Percentiles rank a stretch among this genome's conserved stretches.
These are phyloP conservation scores for Escallonia herrerae DNA, from an alignment of 129 eudicot species.

Conservation along the genomic window DNA sequence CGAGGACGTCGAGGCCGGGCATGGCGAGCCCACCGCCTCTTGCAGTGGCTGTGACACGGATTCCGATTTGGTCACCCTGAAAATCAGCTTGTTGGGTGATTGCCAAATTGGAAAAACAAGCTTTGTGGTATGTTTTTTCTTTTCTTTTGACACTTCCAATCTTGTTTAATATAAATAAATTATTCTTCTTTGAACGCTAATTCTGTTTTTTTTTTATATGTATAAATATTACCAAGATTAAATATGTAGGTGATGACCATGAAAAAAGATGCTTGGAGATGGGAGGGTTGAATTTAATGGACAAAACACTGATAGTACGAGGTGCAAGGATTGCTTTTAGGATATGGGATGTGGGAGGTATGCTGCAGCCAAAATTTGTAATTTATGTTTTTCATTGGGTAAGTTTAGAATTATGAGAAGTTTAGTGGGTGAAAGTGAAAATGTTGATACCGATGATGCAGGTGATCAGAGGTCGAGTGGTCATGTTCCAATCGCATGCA, in stretches of 20 bases:
- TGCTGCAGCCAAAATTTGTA: background rate
- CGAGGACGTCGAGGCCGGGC: conserved; percentile 16
- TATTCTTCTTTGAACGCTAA: background rate
- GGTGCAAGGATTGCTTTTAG: conserved; percentile 81
- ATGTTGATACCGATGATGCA: conserved; percentile 13
- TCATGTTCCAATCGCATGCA: conserved; percentile 92
- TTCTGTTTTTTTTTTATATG: background rate
- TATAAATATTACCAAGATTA: conserved; percentile 41
- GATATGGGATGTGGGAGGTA: conserved; percentile 97
- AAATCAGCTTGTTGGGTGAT: conserved; percentile 73
- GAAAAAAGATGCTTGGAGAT: conserved; percentile 60
- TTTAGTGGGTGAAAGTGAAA: background rate
- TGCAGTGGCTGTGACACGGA: conserved; percentile 49
- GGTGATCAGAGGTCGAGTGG: conserved; percentile 70
- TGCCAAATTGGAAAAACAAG: conserved; percentile 72
- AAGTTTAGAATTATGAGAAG: background rate
- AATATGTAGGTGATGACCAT: conserved; percentile 79
- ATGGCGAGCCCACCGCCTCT: conserved; percentile 22
- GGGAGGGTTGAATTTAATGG: conserved; percentile 78
- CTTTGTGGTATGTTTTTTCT: conserved; percentile 53
- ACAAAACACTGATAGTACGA: conserved; percentile 45
- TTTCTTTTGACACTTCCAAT: background rate
- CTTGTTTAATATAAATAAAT: background rate
- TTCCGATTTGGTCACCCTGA: conserved; percentile 66
- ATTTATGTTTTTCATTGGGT: background rate